Base-by-base conservation (phyloP, 768 basidiomycete genomes). In the Suillus bovinus region DNA sequence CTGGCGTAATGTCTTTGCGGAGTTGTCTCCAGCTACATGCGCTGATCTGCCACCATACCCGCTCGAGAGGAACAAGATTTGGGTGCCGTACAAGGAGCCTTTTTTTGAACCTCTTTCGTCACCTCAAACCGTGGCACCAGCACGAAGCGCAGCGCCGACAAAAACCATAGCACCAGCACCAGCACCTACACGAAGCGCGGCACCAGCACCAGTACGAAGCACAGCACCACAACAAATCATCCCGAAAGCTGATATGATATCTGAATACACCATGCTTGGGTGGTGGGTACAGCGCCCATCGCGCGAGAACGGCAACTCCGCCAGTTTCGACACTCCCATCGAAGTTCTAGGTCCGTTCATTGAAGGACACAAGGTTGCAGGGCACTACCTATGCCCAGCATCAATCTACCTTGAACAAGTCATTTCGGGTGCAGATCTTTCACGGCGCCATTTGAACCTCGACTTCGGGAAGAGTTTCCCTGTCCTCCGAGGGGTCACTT, bases 1-100 rank as follows among this genome's bases (percentile, higher is more conserved):
- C 33, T 90, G 89, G 90, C 77, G 84, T 22, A 71, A 75, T 3
- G 77, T 83, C 7, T 90, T 85, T 66, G 67, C 77, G 0, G 80
- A 85, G 61, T 61, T 86, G 7, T 65, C 77, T 0, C 60, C 76
- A 9, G 71, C 74, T 10, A 71, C 74, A 4, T 83, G 83, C 63
- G 66, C 81, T n/a, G 80, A 80, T 62, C 72, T 90, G 13, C 90
- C 90, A 0, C 74, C 80, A 4, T 91, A 91, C 70, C 87, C 88
- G 1, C 88, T 90, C 65, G 75, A 80, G 11, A 75, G 74, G 52
- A 76, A 79, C 4, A 80, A 76, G 27, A 89, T 85, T 69, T 90
- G 86, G 87, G 79, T 86, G 2, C 70, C 74, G 0, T 87, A 76
- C 69, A 65, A 72, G 39, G 81, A 82, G 60, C 67, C 64, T 16